Evolutionary conservation across 306 rosid species (phyloP).

Genomic region (Abrus pulchellus): DNA sequence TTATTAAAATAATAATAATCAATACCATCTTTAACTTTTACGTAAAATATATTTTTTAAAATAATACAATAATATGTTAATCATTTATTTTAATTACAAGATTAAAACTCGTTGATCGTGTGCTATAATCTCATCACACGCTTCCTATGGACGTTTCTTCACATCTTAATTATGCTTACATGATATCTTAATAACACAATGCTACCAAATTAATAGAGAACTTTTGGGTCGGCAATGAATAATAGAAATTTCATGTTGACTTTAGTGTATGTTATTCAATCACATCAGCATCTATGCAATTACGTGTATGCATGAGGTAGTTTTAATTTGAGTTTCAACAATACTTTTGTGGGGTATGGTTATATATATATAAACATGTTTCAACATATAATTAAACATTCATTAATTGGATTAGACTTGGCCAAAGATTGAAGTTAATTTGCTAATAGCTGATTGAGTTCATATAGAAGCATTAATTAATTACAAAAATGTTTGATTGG

Average conservation of each 20-base stretch:
- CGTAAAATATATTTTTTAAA: too few relatives aligned
- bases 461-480: neutral
- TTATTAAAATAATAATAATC: too few relatives aligned
- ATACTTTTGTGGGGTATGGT: constrained; percentile 6
- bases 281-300: constrained; percentile 15
- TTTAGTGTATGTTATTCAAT: constrained; percentile 23
- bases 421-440: neutral
- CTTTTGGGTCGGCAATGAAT: constrained; percentile 12
- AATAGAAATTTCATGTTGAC: constrained; percentile 44
- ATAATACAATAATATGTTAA: too few relatives aligned
- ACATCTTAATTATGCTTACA: neutral
- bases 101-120: too few relatives aligned
- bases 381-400: neutral
- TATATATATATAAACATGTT: neutral
- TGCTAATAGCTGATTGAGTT: neutral
- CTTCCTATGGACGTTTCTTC: too few relatives aligned
- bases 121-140: too few relatives aligned
- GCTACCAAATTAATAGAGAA: constrained; percentile 24
- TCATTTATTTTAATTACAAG: too few relatives aligned
- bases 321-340: constrained; percentile 29
- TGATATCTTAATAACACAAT: constrained; percentile 10
- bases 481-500: constrained; percentile 17
- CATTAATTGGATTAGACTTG: constrained; percentile 32
- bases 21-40: too few relatives aligned
- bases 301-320: constrained; percentile 43